phyloP scores from a whole-genome alignment of 805 yeast species.

The Starmera amethionina region DNA sequence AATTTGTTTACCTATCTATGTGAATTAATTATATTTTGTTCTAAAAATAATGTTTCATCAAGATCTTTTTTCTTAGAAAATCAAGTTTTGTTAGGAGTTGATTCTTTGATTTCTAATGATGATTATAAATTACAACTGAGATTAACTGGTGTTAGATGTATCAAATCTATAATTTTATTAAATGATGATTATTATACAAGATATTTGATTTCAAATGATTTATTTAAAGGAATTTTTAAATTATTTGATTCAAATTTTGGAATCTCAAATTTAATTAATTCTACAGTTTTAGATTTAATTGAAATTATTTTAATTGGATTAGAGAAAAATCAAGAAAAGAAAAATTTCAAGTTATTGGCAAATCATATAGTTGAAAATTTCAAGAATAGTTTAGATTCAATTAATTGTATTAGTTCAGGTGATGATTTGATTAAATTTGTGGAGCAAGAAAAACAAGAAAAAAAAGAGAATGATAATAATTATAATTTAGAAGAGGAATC shows the following conservation, averaged over 20 bases:
- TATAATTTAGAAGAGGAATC: too few relatives aligned
- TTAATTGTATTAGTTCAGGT: neutral
- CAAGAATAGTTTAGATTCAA: neutral
- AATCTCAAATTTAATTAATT: conserved; percentile 56
- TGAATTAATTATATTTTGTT: conserved; percentile 61
- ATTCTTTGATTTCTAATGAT: conserved; percentile 31
- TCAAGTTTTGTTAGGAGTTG: conserved; percentile 46
- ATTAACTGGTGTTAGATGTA: conserved; percentile 58
- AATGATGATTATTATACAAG: conserved; percentile 55
- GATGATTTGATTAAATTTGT: neutral
- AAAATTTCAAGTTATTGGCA: conserved; percentile 16
- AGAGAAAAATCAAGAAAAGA: conserved; percentile 11
- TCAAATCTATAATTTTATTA: conserved; percentile 49
- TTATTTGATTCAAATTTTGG: conserved; percentile 38
- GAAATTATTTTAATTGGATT: conserved; percentile 30
- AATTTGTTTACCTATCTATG: conserved; percentile 48
- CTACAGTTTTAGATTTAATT: conserved; percentile 64
- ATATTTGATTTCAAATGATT: conserved; percentile 44
- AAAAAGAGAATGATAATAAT: neutral
- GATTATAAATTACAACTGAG: conserved; percentile 37
- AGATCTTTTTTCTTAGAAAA: conserved; percentile 56
- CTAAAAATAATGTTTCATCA: conserved; percentile 42
- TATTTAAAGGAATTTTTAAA: conserved; percentile 39
- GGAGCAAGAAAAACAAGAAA: neutral
- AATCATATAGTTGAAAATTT: conserved; percentile 10